phyloP scores from a whole-genome alignment of 768 basidiomycete genomes.

The Pholiota microspora region DNA sequence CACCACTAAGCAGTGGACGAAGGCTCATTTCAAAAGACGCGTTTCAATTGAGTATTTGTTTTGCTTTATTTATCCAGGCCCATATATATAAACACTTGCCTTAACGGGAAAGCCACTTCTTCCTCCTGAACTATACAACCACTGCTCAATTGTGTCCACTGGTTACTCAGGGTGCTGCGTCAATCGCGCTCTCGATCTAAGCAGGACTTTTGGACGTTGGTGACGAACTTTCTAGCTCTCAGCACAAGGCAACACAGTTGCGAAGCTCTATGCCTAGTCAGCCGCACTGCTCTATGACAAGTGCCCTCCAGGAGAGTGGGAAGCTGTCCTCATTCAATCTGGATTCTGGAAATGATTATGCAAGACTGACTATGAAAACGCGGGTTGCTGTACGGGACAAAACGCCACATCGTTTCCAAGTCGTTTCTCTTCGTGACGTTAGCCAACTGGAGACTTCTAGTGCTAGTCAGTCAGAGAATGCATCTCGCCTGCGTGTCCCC shows the following conservation, averaged over 20 bases:
- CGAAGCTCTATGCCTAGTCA: conserved; percentile 5
- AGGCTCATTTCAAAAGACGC: too few species aligned
- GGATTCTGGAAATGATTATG: conserved; percentile 17
- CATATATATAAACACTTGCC: neutral
- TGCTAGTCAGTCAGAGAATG: conserved; percentile 1
- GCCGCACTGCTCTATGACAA: conserved; percentile 3
- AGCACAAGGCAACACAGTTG: neutral
- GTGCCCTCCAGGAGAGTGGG: conserved; percentile 8
- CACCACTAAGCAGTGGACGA: too few species aligned
- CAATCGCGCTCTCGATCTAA: neutral
- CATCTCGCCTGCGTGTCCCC: conserved; percentile 6
- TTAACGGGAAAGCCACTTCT: neutral
- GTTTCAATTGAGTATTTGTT: too few species aligned
- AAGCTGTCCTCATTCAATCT: conserved; percentile 10
- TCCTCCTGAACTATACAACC: neutral
- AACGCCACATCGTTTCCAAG: conserved; percentile 41
- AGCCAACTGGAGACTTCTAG: conserved; percentile 14
- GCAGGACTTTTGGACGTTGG: neutral
- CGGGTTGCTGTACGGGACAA: conserved; percentile 43
- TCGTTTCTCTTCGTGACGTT: conserved; percentile 39
- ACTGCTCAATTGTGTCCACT: too few species aligned
- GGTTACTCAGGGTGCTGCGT: neutral
- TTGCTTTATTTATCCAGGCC: neutral
- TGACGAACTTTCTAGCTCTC: neutral
- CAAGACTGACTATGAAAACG: conserved; percentile 41